Conservation (phyloP, 768 basidiomycete species). For the Guyanaporus albipodus region DNA sequence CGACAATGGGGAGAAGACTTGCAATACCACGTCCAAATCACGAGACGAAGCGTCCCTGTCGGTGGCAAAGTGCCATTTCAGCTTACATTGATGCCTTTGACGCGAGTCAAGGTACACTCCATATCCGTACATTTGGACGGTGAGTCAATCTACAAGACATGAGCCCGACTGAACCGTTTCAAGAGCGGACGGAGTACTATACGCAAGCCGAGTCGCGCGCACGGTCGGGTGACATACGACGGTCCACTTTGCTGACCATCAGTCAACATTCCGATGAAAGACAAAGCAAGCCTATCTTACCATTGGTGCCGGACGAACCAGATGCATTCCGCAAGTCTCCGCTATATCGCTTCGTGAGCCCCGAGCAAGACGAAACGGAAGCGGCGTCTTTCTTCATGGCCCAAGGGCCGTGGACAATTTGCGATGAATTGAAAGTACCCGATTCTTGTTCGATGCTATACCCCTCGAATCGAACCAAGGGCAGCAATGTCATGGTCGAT, state of each 20-base stretch:
- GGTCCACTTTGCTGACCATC: conserved; percentile 60
- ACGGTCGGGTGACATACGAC: conserved; percentile 62
- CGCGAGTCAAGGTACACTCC: conserved; percentile 78
- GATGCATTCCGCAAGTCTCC: conserved; percentile 67
- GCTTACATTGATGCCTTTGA: conserved; percentile 77
- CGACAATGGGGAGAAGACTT: conserved; percentile 88
- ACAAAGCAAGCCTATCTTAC: conserved; percentile 60
- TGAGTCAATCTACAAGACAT: conserved; percentile 30
- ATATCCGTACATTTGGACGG: conserved; percentile 78
- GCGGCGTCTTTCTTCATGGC: conserved; percentile 64
- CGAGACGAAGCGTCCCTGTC: conserved; percentile 74
- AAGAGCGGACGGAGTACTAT: conserved; percentile 82
- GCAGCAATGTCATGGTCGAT: conserved; percentile 65
- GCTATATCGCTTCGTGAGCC: conserved; percentile 45
- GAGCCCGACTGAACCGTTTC: not conserved
- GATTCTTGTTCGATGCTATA: conserved; percentile 55
- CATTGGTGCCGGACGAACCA: conserved; percentile 67
- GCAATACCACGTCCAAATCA: conserved; percentile 73
- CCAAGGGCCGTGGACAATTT: conserved; percentile 85
- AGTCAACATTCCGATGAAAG: conserved; percentile 45
- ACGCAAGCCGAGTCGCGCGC: conserved; percentile 62
- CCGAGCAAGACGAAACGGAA: conserved; percentile 52
- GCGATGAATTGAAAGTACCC: conserved; percentile 66
- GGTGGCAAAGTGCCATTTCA: conserved; percentile 79
- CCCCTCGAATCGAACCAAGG: conserved; percentile 62